Evolutionary conservation across 495 filamentous ascomycete species (phyloP), one percentile per base, ranked within the genome.

Genomic region (Astrothelium macrocarpum): DNA sequence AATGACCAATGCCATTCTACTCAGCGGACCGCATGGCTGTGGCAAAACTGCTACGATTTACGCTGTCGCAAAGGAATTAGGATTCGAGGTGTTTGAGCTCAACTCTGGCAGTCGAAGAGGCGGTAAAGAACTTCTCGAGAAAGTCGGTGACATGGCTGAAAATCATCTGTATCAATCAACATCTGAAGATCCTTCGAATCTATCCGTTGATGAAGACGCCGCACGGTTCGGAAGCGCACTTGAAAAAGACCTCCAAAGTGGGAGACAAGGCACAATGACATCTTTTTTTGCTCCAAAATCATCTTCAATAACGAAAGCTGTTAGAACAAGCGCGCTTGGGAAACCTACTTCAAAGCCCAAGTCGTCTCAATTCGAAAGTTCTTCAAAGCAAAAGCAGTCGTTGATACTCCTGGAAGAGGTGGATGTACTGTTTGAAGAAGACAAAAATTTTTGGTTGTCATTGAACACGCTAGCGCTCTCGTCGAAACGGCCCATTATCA

Each of bases 11-110:
- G 83, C 86, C 1, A 83, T 96, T 31, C 74, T 99, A 5, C 80
- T 99, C 32, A 97, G 91, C 71, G 95, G 95, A 4, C 91, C 94
- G 1, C 78, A 84, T 62, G 95, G 95, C 1, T 95, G 87, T 71
- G 95, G 95, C 9, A 99, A 99, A 74, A 95, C 91, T 14, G 92
- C 95, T 18, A 85, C 90, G 0, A 86, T 96, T 0, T 91, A 96
- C 74, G 95, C 95, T 3, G 88, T 91, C n/a, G 94, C 95, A 1
- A 94, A 91, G 68, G 94, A 99, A 77, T 81, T 96, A 26, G 93
- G 86, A 25, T 97, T 93, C 72, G 90, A 95, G 64, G 84, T 99
- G 4, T 97, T 97, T 68, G 95, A 99, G 74, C 89, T 99, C 69
- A 96, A 95, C 66, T 72, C 93, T 5, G 83, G 90, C 45, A 89